Evolutionary conservation across 192 early-diverging fungal genomes (phyloP).

Genomic region (Phycomyces blakesleeanus): DNA sequence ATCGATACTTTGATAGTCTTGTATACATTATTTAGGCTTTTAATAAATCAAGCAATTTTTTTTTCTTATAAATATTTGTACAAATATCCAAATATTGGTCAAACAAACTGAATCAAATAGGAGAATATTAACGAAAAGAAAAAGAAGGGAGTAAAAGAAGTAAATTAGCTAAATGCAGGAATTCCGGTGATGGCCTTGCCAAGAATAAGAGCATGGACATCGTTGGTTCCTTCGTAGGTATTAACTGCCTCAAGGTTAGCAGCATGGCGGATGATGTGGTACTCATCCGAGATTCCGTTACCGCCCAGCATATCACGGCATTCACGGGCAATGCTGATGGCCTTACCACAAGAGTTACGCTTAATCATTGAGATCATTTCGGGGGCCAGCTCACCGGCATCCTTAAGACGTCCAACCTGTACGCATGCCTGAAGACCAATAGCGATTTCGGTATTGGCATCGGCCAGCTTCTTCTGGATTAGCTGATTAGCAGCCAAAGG

Average conservation of each 20-base stretch:
- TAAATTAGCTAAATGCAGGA: constrained; percentile 55
- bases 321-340: constrained; percentile 86
- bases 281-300: constrained; percentile 94
- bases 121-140: neutral
- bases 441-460: constrained; percentile 89
- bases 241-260: constrained; percentile 91
- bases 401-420: constrained; percentile 92
- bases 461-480: constrained; percentile 95
- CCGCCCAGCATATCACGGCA: constrained; percentile 93
- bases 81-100: neutral
- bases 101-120: neutral
- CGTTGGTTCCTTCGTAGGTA: constrained; percentile 97
- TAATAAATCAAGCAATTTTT: no score
- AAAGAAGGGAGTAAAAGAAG: constrained; percentile 3
- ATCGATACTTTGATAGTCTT: no score
- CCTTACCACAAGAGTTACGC: constrained; percentile 93
- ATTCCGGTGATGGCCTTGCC: constrained; percentile 95
- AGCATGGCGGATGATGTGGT: constrained; percentile 93
- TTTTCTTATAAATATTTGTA: neutral
- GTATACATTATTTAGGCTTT: no score
- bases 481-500: constrained; percentile 92
- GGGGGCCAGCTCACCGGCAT: constrained; percentile 75
- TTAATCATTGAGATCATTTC: constrained; percentile 98
- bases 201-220: constrained; percentile 91
- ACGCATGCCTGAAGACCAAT: constrained; percentile 84